Base-by-base conservation (phyloP, 345 rosid species). In the Aquilaria yunnanensis region DNA sequence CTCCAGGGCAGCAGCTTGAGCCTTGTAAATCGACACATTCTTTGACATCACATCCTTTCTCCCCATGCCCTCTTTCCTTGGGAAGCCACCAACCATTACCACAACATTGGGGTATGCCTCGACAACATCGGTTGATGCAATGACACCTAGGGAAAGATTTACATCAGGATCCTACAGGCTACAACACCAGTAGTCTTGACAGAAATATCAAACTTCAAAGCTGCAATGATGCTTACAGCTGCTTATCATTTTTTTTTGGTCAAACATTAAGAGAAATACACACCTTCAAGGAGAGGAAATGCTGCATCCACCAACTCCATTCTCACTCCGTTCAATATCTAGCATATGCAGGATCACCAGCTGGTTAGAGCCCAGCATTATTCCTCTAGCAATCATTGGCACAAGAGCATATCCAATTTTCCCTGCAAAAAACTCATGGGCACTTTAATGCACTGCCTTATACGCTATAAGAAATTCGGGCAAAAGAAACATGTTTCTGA, bases 271-370 rank as follows among this genome's bases (percentile, higher is more conserved):
- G 54, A 64, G 14, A 45, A 11, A 33, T 30, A 2, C 13, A 51
- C 32, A 77, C 88, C 92, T 72, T 67, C 73, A 14, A 92, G 89
- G 29, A 92, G 90, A 75, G 96, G 95, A 47, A 89, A 92, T 16
- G 92, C 95, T 59, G 89, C 82, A 72, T 92, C 98, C 31, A 77
- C 75, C 66, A 89, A 60, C 74, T 86, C 98, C 96, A 92, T 89
- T 70, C 78, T 80, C 49, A 85, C 71, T 14, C 87, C 96, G 23
- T 92, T 80, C 87, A 53, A 83, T 85, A 58, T 82, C 95, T 29
- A 89, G 96, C 82, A 92, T 67, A 75, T 89, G 98, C 33, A 92
- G 77, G 63, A 92, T 82, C 30, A 92, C 74, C 57, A 89, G 90
- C 64, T 92, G 98, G 54, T 85, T 82, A n/a, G 82, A 80, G 41